Percentiles rank a stretch among this genome's conserved stretches.
phyloP scores from a whole-genome alignment of 768 basidiomycete species.

The Amanita fuliginea region DNA sequence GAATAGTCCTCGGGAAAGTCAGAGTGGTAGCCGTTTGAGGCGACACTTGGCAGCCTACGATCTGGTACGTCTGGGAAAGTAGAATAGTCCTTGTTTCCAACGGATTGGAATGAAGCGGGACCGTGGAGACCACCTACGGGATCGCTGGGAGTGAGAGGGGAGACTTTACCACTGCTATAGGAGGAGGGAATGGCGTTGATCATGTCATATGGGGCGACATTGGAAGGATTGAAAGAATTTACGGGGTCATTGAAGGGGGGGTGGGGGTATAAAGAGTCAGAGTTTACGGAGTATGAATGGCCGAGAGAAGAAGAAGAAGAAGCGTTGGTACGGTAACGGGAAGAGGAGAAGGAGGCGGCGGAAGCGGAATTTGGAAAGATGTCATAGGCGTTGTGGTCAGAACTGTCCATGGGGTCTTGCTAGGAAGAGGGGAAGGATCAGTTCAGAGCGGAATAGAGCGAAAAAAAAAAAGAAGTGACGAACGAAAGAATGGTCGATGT shows the following conservation, averaged over 20 bases:
- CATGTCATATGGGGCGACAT: conserved; percentile 51
- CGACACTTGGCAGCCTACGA: conserved; percentile 40
- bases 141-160: conserved; percentile 64
- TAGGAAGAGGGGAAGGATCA: conserved; percentile 17
- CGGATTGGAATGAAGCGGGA: conserved; percentile 34
- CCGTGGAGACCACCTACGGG: conserved; percentile 47
- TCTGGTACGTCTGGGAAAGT: conserved; percentile 52
- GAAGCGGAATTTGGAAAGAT: conserved; percentile 42
- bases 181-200: conserved; percentile 53
- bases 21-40: conserved; percentile 34
- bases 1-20: conserved; percentile 60
- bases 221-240: conserved; percentile 42
- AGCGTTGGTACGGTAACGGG: conserved; percentile 62
- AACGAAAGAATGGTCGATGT: conserved; percentile 47
- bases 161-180: conserved; percentile 64
- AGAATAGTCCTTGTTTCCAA: conserved; percentile 46
- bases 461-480: no score
- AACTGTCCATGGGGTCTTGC: conserved; percentile 38
- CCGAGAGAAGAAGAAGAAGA: conserved; percentile 62
- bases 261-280: conserved; percentile 50
- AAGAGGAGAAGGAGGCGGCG: conserved; percentile 33
- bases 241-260: conserved; percentile 50
- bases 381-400: conserved; percentile 54
- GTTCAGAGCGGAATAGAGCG: conserved; percentile 16
- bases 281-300: conserved; percentile 40